Evolutionary conservation across 2,329 filamentous ascomycete species (phyloP).

Genomic region (Graphiopsis chlorocephala): DNA sequence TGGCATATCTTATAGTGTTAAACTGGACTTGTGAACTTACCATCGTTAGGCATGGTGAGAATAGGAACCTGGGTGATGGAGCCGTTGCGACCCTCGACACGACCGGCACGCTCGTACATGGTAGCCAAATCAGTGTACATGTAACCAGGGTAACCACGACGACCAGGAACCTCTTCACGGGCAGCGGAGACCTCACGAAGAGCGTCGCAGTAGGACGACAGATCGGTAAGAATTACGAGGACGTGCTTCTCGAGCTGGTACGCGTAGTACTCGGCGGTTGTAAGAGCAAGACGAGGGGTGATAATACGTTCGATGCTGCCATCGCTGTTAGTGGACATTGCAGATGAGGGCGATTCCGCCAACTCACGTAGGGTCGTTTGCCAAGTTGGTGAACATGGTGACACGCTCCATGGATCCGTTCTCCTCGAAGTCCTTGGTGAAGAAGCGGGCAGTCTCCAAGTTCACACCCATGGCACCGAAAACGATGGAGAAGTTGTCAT

Average conservation of each 20-base stretch:
- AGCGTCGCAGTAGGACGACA: slow-evolving; percentile 97
- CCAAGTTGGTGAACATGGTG: slow-evolving; percentile 97
- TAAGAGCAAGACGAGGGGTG: slow-evolving; percentile 94
- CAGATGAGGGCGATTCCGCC: neutral
- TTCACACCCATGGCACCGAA: slow-evolving; percentile 99
- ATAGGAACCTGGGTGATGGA: slow-evolving; percentile 99
- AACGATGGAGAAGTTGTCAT: slow-evolving; percentile 99
- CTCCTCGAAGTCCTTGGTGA: slow-evolving; percentile 97
- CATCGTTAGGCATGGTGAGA: slow-evolving; percentile 98
- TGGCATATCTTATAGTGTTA: neutral
- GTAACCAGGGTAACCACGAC: slow-evolving; percentile 99
- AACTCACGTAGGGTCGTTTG: slow-evolving; percentile 92
- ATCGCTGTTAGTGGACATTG: slow-evolving; percentile 24
- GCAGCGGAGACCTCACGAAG: slow-evolving; percentile 97
- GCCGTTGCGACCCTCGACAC: slow-evolving; percentile 93
- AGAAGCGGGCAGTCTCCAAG: slow-evolving; percentile 97
- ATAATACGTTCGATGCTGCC: slow-evolving; percentile 97
- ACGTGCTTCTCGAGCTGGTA: slow-evolving; percentile 99
- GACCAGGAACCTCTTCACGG: slow-evolving; percentile 96
- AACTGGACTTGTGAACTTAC: slow-evolving; percentile 41
- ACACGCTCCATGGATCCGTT: slow-evolving; percentile 97
- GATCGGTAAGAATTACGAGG: slow-evolving; percentile 94
- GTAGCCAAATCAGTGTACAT: slow-evolving; percentile 99
- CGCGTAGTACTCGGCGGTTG: slow-evolving; percentile 98
- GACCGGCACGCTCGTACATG: slow-evolving; percentile 98